Conservation (phyloP, 2,329 filamentous ascomycete species). For the Parastagonospora avenae region DNA sequence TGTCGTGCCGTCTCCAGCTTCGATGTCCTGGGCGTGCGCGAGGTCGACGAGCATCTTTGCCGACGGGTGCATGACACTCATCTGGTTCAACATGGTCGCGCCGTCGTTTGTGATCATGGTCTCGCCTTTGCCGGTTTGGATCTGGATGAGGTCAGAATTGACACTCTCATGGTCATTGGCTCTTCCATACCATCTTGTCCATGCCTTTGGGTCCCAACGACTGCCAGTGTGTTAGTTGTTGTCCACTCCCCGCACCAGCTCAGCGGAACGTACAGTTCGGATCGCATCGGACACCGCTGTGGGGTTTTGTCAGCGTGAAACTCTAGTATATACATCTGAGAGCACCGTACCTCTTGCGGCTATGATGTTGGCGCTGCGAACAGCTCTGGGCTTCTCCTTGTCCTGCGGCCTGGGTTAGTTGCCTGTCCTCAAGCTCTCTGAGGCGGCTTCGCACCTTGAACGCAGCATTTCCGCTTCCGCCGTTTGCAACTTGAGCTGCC, state of each 20-base stretch:
- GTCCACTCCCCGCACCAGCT: conserved; percentile 22
- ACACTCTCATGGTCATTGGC: neutral
- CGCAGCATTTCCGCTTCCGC: conserved; percentile 62
- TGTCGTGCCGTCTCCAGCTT: conserved; percentile 97
- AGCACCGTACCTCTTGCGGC: conserved; percentile 79
- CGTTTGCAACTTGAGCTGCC: conserved; percentile 40
- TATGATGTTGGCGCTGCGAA: conserved; percentile 94
- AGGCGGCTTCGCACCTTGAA: conserved; percentile 62
- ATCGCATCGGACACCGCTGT: conserved; percentile 96
- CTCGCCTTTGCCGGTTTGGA: conserved; percentile 93
- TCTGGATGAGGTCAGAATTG: conserved; percentile 53
- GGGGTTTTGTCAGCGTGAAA: conserved; percentile 24
- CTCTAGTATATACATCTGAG: conserved; percentile 20
- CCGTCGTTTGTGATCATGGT: conserved; percentile 99
- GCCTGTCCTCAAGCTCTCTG: conserved; percentile 25
- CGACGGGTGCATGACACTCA: conserved; percentile 99
- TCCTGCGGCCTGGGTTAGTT: conserved; percentile 58
- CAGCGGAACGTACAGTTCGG: conserved; percentile 67
- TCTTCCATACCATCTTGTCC: conserved; percentile 81
- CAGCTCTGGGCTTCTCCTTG: conserved; percentile 99
- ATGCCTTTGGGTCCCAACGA: conserved; percentile 95
- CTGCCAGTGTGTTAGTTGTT: conserved; percentile 43
- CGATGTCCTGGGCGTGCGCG: conserved; percentile 95
- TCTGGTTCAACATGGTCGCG: conserved; percentile 98
- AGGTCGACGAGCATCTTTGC: conserved; percentile 99